Base-by-base conservation (phyloP, 2,329 filamentous ascomycete species). In the Exophiala sp. region DNA sequence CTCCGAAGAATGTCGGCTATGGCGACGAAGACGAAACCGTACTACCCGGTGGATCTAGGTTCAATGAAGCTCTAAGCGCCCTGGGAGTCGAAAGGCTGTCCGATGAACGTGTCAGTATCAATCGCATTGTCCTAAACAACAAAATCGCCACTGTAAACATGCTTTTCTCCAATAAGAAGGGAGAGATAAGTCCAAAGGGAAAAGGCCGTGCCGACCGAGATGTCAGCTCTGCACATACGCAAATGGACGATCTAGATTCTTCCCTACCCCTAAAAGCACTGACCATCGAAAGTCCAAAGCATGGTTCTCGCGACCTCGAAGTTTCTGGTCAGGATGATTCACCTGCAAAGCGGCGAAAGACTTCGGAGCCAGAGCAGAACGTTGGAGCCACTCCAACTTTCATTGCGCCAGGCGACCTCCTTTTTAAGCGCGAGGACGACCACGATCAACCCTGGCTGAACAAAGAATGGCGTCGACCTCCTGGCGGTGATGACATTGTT, bases 271-370 rank as follows among this genome's bases (percentile, higher is more conserved):
- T 48, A 11, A 11, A 24, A 11, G 34, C 21, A 14, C 9, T 20
- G 16, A n/a, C 40, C 10, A 38, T 34, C 8, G 43, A 34, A 40
- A 46, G 33, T 41, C 34, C 41, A 18, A 38, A 47, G 21, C 14
- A 20, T 16, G 20, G 14, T 4, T 24, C 12, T 20, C 21, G 35
- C 35, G 29, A 16, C n/a, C 9, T 18, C 16, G 38, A 52, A 34
- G 9, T n/a, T 32, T n/a, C n/a, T 7, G 48, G 9, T 32, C 36
- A 16, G n/a, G 34, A 39, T 39, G 29, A 10, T n/a, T 41, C 47
- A 11, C 45, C 43, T 6, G 12, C 41, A 9, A 57, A 57, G 36
- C 54, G 51, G 32, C 50, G 54, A 16, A 59, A 57, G 41, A 60
- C 53, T 2, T 39, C 16, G 29, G 52, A 46, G 29, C 11, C 35